phyloP scores from a whole-genome alignment of 176 grass and related monocot genomes.

The Rhipidocladum racemiflorum region DNA sequence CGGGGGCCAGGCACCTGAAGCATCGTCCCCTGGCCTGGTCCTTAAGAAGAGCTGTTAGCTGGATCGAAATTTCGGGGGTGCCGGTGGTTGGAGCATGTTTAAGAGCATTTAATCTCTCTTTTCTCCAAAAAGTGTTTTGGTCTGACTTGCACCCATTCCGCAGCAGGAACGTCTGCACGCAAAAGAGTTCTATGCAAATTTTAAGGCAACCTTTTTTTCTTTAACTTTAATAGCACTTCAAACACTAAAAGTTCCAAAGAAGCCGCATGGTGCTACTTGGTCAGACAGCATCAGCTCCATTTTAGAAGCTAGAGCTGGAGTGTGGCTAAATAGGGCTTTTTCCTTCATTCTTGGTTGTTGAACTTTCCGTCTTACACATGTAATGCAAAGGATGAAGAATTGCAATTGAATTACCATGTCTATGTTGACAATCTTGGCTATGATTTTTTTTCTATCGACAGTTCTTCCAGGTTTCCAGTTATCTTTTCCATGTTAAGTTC shows the following conservation, averaged over 20 bases:
- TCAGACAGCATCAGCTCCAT: neutral
- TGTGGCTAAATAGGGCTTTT: neutral
- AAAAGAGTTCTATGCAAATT: no score
- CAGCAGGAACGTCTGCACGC: no score
- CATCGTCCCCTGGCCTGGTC: no score
- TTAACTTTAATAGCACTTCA: neutral
- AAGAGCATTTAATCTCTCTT: no score
- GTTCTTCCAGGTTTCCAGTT: neutral
- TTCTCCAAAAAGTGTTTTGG: no score
- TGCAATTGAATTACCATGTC: neutral
- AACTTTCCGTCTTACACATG: neutral
- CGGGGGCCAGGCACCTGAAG: no score
- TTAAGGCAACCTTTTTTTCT: no score
- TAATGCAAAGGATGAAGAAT: neutral
- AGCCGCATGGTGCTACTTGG: neutral
- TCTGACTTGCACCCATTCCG: no score
- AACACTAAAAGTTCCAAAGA: neutral
- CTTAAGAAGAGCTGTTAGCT: no score
- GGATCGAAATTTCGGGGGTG: no score
- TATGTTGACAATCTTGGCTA: neutral
- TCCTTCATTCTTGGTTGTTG: neutral
- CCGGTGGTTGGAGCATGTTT: no score
- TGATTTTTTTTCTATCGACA: neutral
- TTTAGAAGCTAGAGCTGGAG: neutral
- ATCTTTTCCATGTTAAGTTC: neutral